Base-by-base conservation (phyloP, 306 rosid species). In the Fagus crenata region DNA sequence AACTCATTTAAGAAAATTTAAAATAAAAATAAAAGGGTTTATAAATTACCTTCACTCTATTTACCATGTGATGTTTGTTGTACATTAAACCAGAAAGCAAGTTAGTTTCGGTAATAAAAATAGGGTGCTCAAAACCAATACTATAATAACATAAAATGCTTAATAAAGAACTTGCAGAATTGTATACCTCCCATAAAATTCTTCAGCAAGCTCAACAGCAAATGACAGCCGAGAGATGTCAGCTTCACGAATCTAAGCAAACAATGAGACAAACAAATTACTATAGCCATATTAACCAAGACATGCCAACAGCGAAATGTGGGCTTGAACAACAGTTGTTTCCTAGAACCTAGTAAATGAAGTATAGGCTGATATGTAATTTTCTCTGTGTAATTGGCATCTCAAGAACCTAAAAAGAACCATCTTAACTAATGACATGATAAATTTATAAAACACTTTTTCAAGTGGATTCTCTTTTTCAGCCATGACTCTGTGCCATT, bases 141-240 rank as follows among this genome's bases (percentile, higher is more conserved):
- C 61, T 69, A 14, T 35, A 35, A 64, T 36, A 37, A 15, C 42
- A 61, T 33, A 39, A 37, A 70, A 69, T 51, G 60, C 58, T 41
- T 79, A 79, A 46, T 7, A 67, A 74, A 58, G 35, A 35, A 49
- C 77, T 72, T 43, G 63, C 56, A 55, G 58, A 81, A 81, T 71
- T 70, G 72, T 86, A 75, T 78, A 95, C 98, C 98, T 95, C 91
- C 97, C 97, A 76, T 92, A 92, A 81, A 95, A 95, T 82, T 95
- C 99, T 90, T 95, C 99, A 68, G 99, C 99, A 73, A 95, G 99
- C 85, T 95, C 97, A 74, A 95, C 97, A 37, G 99, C 99, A 89
- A 95, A 95, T 74, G 99, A 95, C 74, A 95, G 83, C 74, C 99
- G 84, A 80, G 97, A 90, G 63, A 95, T 92, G 80, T 95, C 99